Evolutionary conservation across 805 yeast species (phyloP).

Genomic region (Candida bentonensis): DNA sequence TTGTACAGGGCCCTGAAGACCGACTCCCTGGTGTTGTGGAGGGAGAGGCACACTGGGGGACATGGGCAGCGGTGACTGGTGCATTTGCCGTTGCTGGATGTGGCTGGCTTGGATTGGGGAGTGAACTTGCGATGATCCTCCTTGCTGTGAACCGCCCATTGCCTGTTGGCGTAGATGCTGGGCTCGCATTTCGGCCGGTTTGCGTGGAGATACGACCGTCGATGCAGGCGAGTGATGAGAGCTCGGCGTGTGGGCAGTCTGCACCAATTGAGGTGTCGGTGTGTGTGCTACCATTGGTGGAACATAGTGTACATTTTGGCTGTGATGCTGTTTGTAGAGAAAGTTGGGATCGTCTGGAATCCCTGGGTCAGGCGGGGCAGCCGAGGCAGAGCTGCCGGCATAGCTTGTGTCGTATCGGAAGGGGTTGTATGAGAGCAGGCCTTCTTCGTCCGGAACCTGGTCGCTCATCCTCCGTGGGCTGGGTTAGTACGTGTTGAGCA

Average conservation of each 20-base stretch:
- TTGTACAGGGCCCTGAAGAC: too few relatives aligned
- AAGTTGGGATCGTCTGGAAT: background rate
- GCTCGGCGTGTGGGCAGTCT: background rate
- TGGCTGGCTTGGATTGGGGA: too few relatives aligned
- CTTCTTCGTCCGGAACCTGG: conserved; percentile 1
- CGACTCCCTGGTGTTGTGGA: too few relatives aligned
- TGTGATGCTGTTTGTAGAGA: background rate
- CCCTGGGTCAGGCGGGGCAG: background rate
- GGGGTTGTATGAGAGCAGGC: background rate
- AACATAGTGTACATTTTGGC: too few relatives aligned
- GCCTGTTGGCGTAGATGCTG: background rate
- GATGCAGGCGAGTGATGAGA: background rate
- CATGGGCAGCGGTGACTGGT: too few relatives aligned
- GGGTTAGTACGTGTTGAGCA: background rate
- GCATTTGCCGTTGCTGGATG: too few relatives aligned
- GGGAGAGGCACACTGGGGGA: too few relatives aligned
- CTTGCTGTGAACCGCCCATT: too few relatives aligned
- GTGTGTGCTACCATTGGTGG: too few relatives aligned
- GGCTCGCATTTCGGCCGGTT: background rate
- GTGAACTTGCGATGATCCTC: too few relatives aligned
- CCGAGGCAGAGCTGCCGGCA: background rate
- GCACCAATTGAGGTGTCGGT: background rate
- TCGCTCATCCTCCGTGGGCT: background rate
- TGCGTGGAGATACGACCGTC: background rate
- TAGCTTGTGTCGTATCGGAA: background rate